Evolutionary conservation across 1,284 basidiomycete genomes (phyloP).

Genomic region (Salmacisia buchloeana): DNA sequence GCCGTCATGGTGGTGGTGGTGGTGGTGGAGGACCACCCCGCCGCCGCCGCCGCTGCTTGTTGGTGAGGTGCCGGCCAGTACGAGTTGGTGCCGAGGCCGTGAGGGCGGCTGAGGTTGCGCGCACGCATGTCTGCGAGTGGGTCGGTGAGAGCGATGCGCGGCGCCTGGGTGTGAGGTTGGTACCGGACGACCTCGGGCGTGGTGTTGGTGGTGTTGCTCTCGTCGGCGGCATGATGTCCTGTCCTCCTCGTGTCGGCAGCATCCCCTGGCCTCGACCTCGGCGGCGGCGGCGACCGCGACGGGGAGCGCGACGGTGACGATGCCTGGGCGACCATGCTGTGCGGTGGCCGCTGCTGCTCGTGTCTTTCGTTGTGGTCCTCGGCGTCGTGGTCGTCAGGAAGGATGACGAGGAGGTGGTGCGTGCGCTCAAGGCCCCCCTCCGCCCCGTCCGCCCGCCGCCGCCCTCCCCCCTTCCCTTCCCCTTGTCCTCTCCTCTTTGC

Average conservation of each 20-base stretch:
- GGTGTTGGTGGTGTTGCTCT: background rate
- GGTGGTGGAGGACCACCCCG: background rate
- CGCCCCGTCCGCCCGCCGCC: no score
- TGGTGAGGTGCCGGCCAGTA: slow-evolving; percentile 19
- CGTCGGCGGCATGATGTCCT: background rate
- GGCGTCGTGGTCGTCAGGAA: no score
- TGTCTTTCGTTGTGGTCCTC: no score
- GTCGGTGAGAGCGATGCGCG: slow-evolving; percentile 37
- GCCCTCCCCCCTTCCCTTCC: no score
- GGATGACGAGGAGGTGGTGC: no score
- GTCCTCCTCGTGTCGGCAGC: background rate
- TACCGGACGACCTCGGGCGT: background rate
- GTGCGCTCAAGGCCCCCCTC: no score
- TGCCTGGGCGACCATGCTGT: no score
- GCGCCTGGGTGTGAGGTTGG: slow-evolving; percentile 13
- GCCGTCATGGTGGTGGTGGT: background rate
- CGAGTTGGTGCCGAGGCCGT: slow-evolving; percentile 33
- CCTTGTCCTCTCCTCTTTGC: no score
- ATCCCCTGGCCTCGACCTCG: background rate
- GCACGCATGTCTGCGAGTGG: slow-evolving; percentile 38
- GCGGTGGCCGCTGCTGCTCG: no score
- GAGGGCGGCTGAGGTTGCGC: slow-evolving; percentile 29
- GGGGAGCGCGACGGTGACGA: no score
- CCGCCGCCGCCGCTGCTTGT: background rate
- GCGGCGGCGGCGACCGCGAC: background rate